Base-by-base conservation (phyloP, 2,329 filamentous ascomycete species). In the Celoporthe dispersa region DNA sequence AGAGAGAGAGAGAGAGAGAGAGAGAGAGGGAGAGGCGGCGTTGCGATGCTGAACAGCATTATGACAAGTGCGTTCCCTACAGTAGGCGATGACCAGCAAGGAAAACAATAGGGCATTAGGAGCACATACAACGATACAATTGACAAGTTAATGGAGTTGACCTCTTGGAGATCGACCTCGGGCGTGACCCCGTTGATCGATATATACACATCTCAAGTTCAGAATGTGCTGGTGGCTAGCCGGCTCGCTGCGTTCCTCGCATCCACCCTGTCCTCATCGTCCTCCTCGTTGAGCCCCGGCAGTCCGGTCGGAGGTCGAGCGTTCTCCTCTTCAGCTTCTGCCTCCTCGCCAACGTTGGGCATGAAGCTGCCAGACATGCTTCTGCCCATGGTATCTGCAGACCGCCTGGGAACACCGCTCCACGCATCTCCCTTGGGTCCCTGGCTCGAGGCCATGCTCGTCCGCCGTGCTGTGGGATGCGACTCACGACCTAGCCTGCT, bases 361-460 rank as follows among this genome's bases (percentile, higher is more conserved):
- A 90, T 87, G 73, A 92, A 87, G 77, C 89, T 92, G 63, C 91
- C 90, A 68, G 92, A 94, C 73, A 94, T 86, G 78, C 91, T 94
- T 75, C 94, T 87, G 77, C 88, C 91, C 68, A 94, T 81, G n/a
- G 90, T 91, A 75, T 97, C 93, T 39, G 73, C 76, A 39, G 91
- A 90, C 68, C 93, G 88, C 72, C 96, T 88, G 48, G 94, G 93
- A 37, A 98, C 94, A 70, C 96, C 96, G 76, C 94, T 97, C 96
- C 96, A 99, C 22, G 96, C 92, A 80, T 99, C 96, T n/a, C 96
- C 96, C 83, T 97, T 97, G 64, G 96, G 95, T 0, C 96, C 96
- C 81, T 99, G 96, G 76, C 92, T 96, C 62, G 93, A 92, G 22
- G 93, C 92, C 74, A 98, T 82, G 80, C 90, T 95, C 35, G 91